Conservation (phyloP, 441 rosid genomes). For the Arabidopsis hybrid region DNA sequence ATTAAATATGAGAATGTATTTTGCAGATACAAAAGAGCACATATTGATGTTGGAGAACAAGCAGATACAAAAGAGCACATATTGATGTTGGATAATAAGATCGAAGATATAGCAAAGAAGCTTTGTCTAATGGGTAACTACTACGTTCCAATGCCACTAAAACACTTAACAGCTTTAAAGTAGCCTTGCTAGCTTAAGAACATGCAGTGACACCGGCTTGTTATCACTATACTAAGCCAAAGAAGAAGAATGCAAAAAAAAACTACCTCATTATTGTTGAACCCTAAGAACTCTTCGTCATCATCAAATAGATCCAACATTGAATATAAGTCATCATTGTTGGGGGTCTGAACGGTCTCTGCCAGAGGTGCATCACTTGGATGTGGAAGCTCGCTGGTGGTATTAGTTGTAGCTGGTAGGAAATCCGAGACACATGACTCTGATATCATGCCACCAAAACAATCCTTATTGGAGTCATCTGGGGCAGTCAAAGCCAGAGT, state of each 20-base stretch:
- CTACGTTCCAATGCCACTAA: neutral
- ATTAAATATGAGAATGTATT: conserved; percentile 25
- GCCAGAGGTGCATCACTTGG: conserved; percentile 28
- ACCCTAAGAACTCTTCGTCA: conserved; percentile 20
- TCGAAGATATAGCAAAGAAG: neutral
- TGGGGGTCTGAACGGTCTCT: conserved; percentile 26
- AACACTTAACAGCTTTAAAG: neutral
- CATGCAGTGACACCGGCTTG: neutral
- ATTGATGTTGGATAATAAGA: neutral
- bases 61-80: neutral
- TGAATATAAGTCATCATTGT: conserved; percentile 39
- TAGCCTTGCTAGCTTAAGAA: neutral
- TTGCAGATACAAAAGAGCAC: too few species aligned
- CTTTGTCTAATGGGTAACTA: neutral
- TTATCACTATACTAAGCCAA: neutral
- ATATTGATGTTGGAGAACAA: neutral
- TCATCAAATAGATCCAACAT: conserved; percentile 46
- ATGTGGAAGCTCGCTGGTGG: conserved; percentile 26
- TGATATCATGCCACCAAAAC: conserved; percentile 40
- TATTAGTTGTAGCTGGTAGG: conserved; percentile 15
- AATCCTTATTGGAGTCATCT: conserved; percentile 23
- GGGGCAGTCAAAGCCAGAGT: conserved; percentile 34
- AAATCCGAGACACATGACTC: conserved; percentile 41
- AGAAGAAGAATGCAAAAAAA: neutral
- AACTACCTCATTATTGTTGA: conserved; percentile 48